Conservation (phyloP, 2,329 filamentous ascomycete genomes). For the Thermoascus crustaceus region DNA sequence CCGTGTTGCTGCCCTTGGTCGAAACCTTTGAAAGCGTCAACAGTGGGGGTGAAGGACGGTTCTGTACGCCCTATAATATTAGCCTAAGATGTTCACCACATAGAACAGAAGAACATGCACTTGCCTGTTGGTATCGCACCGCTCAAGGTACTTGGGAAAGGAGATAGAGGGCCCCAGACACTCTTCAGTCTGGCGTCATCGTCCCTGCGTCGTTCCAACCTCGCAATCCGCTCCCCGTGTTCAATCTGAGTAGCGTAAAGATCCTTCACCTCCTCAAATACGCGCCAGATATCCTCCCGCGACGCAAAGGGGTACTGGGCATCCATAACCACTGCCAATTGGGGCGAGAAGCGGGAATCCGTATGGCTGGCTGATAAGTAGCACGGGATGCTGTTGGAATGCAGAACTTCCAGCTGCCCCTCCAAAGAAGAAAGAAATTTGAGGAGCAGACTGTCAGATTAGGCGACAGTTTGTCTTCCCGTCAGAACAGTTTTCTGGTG, state of each 20-base stretch:
- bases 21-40: constrained; percentile 81
- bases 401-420: no score
- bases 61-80: constrained; percentile 43
- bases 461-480: not conserved
- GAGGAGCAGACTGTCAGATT: constrained; percentile 2
- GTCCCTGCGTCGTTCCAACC: constrained; percentile 54
- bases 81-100: not conserved
- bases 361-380: no score
- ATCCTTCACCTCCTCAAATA: constrained; percentile 55
- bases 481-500: not conserved
- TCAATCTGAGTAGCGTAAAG: constrained; percentile 54
- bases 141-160: constrained; percentile 77
- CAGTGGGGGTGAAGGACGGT: constrained; percentile 67
- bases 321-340: constrained; percentile 43
- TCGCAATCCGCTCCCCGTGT: constrained; percentile 53
- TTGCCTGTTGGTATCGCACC: constrained; percentile 82
- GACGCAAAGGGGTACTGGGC: constrained; percentile 57
- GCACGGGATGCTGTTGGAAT: no score
- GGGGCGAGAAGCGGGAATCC: no score
- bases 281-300: constrained; percentile 56
- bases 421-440: no score
- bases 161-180: constrained; percentile 76
- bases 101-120: constrained; percentile 18
- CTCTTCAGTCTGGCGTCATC: constrained; percentile 64
- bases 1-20: constrained; percentile 75